Evolutionary conservation across 2,329 filamentous ascomycete genomes (phyloP), one percentile per base, ranked within the genome.

Genomic region (Aspergillus pseudotamarii): DNA sequence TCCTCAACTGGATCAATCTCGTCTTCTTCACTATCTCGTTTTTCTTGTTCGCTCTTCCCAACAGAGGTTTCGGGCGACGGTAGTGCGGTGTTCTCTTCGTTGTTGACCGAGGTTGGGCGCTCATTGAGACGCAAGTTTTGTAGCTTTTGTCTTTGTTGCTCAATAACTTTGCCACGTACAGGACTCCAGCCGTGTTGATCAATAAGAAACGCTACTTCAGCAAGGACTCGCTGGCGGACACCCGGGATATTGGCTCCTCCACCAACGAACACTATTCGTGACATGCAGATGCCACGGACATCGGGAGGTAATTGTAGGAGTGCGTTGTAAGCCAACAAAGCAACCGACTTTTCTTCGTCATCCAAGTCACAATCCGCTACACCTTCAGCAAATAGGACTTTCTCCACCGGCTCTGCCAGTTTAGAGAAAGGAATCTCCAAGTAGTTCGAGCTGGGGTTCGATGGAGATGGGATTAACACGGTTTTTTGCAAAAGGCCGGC

Each of bases 211-310:
- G 85, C 84, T 1, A 98, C 79, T 70, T 98, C 94, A 61, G 90
- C 86, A 36, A 97, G 79, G 43, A 97, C 84, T 30, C 94, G 88
- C 28, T 85, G 83, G 68, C 92, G 93, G 30, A 99, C 80, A 1
- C 95, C 95, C 0, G 94, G 85, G 10, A 97, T 88, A 30, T 86
- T 86, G 6, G 93, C 88, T 55, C 91, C 91, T 2, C 93, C 93
- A 36, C 95, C 95, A 0, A 90, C 90, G 72, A 99, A 91, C 19
- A 97, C 83, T 53, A 98, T 91, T 45, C 94, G 91, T 1, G 93
- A 89, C 88, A 97, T 95, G 76, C 94, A 97, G 5, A 90, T 80
- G 1, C 91, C 89, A 28, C 95, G 88, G 4, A 94, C 88, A 76
- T 99, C 95, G 4, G 94, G 80, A 0, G 93, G 91, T 1, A 97